Percentiles rank a stretch among this genome's conserved stretches.
phyloP scores from a whole-genome alignment of 441 rosid species.

The Corymbia calophylla region DNA sequence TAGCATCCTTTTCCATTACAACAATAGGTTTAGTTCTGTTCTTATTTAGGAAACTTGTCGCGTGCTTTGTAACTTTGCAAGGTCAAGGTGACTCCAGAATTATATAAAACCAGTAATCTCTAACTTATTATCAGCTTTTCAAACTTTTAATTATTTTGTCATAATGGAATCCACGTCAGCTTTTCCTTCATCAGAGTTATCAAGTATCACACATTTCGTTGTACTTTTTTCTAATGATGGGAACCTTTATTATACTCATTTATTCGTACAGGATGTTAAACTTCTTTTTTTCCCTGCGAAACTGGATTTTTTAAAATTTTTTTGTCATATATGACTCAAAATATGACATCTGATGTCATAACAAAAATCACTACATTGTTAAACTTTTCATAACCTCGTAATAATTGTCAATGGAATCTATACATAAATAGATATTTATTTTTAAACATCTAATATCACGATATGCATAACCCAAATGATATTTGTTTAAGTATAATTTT shows the following conservation, averaged over 20 bases:
- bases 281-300: neutral
- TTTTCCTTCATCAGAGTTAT: neutral
- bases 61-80: neutral
- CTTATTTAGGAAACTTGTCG: neutral
- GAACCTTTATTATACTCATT: neutral
- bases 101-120: neutral
- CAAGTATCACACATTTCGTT: neutral
- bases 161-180: neutral
- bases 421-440: neutral
- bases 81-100: neutral
- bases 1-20: neutral
- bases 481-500: neutral
- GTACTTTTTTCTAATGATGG: neutral
- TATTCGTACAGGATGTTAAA: neutral
- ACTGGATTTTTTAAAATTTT: neutral
- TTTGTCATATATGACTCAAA: neutral
- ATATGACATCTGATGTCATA: neutral
- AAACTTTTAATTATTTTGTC: neutral
- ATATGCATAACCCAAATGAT: neutral
- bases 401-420: neutral
- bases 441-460: too few relatives aligned
- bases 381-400: neutral
- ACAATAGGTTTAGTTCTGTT: neutral
- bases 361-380: neutral
- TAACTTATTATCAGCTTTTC: neutral